Conservation (phyloP, 257 asterid genomes). For the Solanum sitiens region DNA sequence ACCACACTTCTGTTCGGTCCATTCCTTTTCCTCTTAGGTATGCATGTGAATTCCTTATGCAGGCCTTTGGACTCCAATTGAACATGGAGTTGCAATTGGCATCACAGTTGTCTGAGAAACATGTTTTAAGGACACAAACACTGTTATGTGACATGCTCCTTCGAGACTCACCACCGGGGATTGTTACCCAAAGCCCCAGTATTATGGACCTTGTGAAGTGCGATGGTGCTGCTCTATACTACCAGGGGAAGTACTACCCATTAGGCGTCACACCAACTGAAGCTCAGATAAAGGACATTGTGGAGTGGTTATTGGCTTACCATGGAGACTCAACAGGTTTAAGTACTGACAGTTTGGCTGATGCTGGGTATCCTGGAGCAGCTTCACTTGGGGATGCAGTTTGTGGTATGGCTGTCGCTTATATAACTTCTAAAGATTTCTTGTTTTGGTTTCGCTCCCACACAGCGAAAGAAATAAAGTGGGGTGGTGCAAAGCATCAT, state of each 20-base stretch:
- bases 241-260: constrained; percentile 51
- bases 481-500: constrained; percentile 95
- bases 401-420: constrained; percentile 88
- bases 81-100: constrained; percentile 83
- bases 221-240: constrained; percentile 76
- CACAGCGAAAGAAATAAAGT: constrained; percentile 69
- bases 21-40: constrained; percentile 76
- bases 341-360: constrained; percentile 79
- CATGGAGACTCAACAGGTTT: constrained; percentile 80
- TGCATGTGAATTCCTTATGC: constrained; percentile 88
- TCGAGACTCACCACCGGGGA: constrained; percentile 66
- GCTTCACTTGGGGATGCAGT: constrained; percentile 64
- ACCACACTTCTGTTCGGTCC: constrained; percentile 58
- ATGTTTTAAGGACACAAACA: constrained; percentile 68
- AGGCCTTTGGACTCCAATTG: constrained; percentile 80
- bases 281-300: constrained; percentile 59
- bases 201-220: constrained; percentile 80
- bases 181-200: constrained; percentile 71
- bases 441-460: constrained; percentile 88
- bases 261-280: constrained; percentile 66
- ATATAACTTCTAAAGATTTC: constrained; percentile 50
- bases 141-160: constrained; percentile 83
- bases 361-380: constrained; percentile 76
- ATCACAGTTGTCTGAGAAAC: constrained; percentile 57
- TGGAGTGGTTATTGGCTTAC: constrained; percentile 49